Evolutionary conservation across 2,329 filamentous ascomycete species (phyloP).

Genomic region (Aureobasidium musti): DNA sequence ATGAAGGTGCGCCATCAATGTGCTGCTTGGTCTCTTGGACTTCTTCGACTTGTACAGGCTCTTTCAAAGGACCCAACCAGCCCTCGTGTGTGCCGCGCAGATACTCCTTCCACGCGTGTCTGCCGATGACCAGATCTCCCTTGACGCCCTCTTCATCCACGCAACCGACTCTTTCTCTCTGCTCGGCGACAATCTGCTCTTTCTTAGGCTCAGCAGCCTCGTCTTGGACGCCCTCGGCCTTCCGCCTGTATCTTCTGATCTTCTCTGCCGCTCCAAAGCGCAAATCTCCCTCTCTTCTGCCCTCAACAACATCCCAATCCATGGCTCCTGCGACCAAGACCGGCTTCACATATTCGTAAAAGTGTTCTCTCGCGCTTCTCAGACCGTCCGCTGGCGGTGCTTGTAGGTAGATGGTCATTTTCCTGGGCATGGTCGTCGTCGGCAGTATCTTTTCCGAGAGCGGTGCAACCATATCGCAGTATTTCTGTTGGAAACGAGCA

Average conservation of each 20-base stretch:
- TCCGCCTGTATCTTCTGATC: constrained; percentile 67
- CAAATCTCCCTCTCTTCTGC: constrained; percentile 88
- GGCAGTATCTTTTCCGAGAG: constrained; percentile 75
- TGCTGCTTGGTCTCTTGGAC: constrained; percentile 30
- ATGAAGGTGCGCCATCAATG: constrained; percentile 33
- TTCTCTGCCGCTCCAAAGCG: constrained; percentile 82
- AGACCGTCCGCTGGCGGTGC: constrained; percentile 85
- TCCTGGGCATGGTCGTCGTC: constrained; percentile 73
- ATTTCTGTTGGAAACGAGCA: constrained; percentile 79
- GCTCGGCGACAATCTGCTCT: constrained; percentile 59
- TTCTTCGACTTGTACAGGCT: constrained; percentile 49
- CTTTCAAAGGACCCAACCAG: constrained; percentile 82
- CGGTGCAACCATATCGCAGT: constrained; percentile 81
- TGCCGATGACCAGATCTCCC: constrained; percentile 85
- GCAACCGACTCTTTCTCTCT: constrained; percentile 67
- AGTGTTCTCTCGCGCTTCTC: constrained; percentile 85
- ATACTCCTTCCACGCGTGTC: constrained; percentile 98
- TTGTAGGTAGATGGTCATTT: constrained; percentile 81
- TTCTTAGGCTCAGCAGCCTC: constrained; percentile 56
- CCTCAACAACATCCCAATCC: constrained; percentile 96
- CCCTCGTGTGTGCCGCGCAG: constrained; percentile 90
- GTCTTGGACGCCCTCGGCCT: constrained; percentile 60
- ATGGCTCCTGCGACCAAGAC: constrained; percentile 84
- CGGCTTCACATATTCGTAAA: constrained; percentile 93
- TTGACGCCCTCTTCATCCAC: constrained; percentile 70